phyloP scores from a whole-genome alignment of 768 basidiomycete genomes.

The Mycena maculata region DNA sequence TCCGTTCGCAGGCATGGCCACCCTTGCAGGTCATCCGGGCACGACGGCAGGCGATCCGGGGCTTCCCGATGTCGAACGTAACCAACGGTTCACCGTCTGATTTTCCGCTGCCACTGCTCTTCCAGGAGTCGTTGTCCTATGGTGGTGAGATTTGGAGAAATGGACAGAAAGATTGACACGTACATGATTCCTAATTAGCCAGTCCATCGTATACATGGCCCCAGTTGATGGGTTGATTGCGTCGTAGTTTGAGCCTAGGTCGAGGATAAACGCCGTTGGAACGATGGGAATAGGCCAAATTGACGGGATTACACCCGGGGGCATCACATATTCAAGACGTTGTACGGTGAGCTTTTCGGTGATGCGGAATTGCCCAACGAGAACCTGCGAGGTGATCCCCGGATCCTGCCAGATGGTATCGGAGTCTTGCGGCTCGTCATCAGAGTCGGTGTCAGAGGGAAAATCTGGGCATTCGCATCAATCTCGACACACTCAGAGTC shows the following conservation, averaged over 20 bases:
- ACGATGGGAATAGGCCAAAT: background rate
- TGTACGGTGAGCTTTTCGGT: background rate
- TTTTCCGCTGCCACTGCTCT: background rate
- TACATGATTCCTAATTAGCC: background rate
- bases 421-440: background rate
- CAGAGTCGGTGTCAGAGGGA: too few relatives aligned
- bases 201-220: background rate
- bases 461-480: too few relatives aligned
- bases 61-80: background rate
- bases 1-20: background rate
- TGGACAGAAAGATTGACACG: background rate
- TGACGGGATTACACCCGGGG: background rate
- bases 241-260: background rate
- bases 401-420: constrained; percentile 13
- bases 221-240: background rate
- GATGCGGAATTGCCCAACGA: background rate
- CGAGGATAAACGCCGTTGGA: background rate
- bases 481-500: too few relatives aligned
- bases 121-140: constrained; percentile 24
- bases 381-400: background rate
- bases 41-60: background rate
- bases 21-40: background rate
- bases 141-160: background rate
- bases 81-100: background rate
- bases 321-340: background rate